Base-by-base conservation (phyloP, 805 yeast genomes). In the Saturnispora galanensis region DNA sequence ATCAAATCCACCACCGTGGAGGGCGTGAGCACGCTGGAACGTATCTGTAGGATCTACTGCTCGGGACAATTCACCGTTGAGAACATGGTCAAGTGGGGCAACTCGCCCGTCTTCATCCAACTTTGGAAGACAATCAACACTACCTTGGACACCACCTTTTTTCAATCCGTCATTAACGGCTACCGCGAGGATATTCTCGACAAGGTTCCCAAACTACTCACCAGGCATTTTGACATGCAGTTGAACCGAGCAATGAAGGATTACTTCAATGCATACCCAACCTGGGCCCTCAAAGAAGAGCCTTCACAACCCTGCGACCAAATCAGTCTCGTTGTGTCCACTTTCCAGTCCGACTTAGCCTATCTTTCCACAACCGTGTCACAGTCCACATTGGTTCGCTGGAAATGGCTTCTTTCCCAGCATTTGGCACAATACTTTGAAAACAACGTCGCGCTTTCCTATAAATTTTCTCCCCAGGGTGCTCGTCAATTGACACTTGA, bases 61-160 rank as follows among this genome's bases (percentile, higher is more conserved):
- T 63, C 69, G 5, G 47, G 60, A 13, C 45, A 61, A 33, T 71
- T 56, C 44, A 58, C 68, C 36, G 54, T 58, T 10, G 68, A 65
- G 34, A 53, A 64, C 4, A 60, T 74, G 63, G 54, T 58, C 12
- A 56, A 53, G 21, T 69, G 77, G 75, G 68, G 68, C 15, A 67
- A 70, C 40, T 67, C 68, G 10, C 42, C 57, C 40, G 59, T 68
- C 5, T 72, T 73, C 45, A 51, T 72, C 35, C 70, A 67, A 48
- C 52, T 71, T 28, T 67, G 73, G 69, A 58, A 59, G 52, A 46
- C 62, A 45, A 49, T 60, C 35, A 59, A 56, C 49, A 26, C 46
- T 38, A 26, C 21, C 4, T 15, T 39, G 10, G 31, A 56, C 53
- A 59, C 35, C 56, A 67, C 75, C 3, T 65, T 71, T 39, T 72